A percentile compares a stretch with the other conserved stretches of the same genome.
Evolutionary conservation across 2,329 filamentous ascomycete genomes (phyloP).

Genomic region (Rhynchosporium graminicola): DNA sequence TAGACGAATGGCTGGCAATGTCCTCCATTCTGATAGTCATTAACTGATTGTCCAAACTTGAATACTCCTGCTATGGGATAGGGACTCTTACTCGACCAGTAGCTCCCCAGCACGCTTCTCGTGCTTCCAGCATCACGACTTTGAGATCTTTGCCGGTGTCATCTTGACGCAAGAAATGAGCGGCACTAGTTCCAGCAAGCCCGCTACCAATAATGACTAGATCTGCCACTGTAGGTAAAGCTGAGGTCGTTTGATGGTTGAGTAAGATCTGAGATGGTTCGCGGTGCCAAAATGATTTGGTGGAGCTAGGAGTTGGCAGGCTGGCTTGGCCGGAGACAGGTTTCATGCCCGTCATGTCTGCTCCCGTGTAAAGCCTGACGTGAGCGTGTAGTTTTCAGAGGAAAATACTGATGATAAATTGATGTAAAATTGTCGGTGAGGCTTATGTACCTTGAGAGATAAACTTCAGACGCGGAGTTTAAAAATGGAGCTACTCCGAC

Average conservation of each 20-base stretch:
- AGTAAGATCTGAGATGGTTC: slow-evolving; percentile 64
- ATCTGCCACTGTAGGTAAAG: slow-evolving; percentile 64
- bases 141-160: slow-evolving; percentile 45
- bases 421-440: too few species aligned
- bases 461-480: too few species aligned
- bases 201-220: slow-evolving; percentile 74
- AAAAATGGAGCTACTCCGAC: too few species aligned
- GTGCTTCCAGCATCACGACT: slow-evolving; percentile 75
- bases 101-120: slow-evolving; percentile 81
- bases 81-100: slow-evolving; percentile 66
- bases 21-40: slow-evolving; percentile 57
- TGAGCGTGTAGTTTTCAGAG: too few species aligned
- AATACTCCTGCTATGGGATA: background rate
- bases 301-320: slow-evolving; percentile 62
- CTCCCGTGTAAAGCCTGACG: background rate
- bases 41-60: slow-evolving; percentile 1
- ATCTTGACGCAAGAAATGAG: slow-evolving; percentile 58
- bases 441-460: too few species aligned
- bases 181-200: slow-evolving; percentile 73
- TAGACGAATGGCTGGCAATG: slow-evolving; percentile 77
- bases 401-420: too few species aligned
- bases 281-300: slow-evolving; percentile 72
- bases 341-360: slow-evolving; percentile 26
- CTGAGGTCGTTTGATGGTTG: slow-evolving; percentile 66
- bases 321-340: slow-evolving; percentile 27